Evolutionary conservation across 305 asterid species (phyloP).

Genomic region (Fraxinus velutina): DNA sequence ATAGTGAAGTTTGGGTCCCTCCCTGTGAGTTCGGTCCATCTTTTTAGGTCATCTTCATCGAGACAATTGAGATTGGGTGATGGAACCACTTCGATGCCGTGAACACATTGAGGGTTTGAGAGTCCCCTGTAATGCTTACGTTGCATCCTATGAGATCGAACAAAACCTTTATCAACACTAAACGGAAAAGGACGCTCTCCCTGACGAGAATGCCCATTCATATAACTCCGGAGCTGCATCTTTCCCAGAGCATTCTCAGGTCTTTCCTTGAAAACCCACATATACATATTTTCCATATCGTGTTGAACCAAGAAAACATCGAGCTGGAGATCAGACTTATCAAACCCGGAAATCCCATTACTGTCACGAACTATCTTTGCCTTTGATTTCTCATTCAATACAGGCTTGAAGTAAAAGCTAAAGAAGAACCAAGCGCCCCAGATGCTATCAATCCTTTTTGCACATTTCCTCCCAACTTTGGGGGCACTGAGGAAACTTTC

Average conservation of each 20-base stretch:
- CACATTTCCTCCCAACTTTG: constrained; percentile 40
- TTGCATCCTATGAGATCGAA: constrained; percentile 87
- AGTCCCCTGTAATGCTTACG: constrained; percentile 88
- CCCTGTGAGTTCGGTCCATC: constrained; percentile 84
- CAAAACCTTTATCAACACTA: constrained; percentile 77
- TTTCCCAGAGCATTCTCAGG: constrained; percentile 87
- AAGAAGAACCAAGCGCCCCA: constrained; percentile 70
- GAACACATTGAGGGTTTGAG: constrained; percentile 88
- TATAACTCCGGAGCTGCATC: constrained; percentile 89
- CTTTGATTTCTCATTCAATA: background rate
- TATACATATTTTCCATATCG: constrained; percentile 74
- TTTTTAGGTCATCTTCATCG: constrained; percentile 64
- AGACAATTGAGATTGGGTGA: constrained; percentile 52
- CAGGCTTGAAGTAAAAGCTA: background rate
- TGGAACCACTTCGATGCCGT: constrained; percentile 68
- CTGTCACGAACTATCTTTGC: background rate
- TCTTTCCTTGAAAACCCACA: constrained; percentile 93
- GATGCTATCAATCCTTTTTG: constrained; percentile 55
- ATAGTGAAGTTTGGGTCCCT: constrained; percentile 59
- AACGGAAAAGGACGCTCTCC: constrained; percentile 87
- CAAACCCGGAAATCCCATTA: background rate
- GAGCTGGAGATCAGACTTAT: constrained; percentile 21
- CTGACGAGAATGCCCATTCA: constrained; percentile 95
- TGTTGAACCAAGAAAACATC: constrained; percentile 54
- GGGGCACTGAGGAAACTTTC: constrained; percentile 35